These are phyloP conservation scores for Blakeslea trispora DNA, from an alignment of 371 early-diverging fungal species.

Conservation along the genomic window DNA sequence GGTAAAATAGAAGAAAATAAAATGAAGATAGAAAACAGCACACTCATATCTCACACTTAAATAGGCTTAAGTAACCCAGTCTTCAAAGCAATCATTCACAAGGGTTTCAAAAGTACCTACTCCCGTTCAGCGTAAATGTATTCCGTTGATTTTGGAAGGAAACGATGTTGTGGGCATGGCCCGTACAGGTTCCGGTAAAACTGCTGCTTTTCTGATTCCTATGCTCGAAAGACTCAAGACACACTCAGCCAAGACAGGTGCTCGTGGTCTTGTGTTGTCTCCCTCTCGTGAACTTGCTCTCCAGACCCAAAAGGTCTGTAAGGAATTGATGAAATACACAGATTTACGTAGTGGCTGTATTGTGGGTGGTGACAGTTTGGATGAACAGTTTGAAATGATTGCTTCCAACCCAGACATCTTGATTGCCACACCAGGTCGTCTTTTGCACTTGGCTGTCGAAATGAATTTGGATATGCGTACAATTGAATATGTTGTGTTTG, in stretches of 20 bases:
- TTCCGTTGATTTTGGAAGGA: constrained; percentile 90
- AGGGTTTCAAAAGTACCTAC: constrained; percentile 98
- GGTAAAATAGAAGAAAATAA: constrained; percentile 53
- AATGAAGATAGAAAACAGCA: no score
- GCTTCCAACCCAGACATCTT: constrained; percentile 95
- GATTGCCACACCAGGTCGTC: constrained; percentile 98
- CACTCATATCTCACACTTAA: not conserved
- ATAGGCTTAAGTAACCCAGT: constrained; percentile 71
- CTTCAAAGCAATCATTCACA: constrained; percentile 86
- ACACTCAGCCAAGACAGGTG: constrained; percentile 90
- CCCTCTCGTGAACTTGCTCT: constrained; percentile 96
- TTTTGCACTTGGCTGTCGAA: constrained; percentile 95
- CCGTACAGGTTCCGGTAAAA: constrained; percentile 98
- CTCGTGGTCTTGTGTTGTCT: constrained; percentile 84
- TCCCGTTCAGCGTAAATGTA: constrained; percentile 97
- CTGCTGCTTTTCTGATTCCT: constrained; percentile 97
- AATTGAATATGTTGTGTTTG: constrained; percentile 96
- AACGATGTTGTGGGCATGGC: constrained; percentile 98
- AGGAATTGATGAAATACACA: constrained; percentile 88
- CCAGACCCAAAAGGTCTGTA: constrained; percentile 93
- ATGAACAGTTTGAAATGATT: constrained; percentile 90
- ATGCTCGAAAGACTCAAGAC: constrained; percentile 86
- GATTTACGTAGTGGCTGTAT: constrained; percentile 88
- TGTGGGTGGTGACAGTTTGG: constrained; percentile 96
- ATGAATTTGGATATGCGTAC: constrained; percentile 86